Base-by-base conservation (phyloP, 495 filamentous ascomycete species). In the Aspergillus carlsbadensis region DNA sequence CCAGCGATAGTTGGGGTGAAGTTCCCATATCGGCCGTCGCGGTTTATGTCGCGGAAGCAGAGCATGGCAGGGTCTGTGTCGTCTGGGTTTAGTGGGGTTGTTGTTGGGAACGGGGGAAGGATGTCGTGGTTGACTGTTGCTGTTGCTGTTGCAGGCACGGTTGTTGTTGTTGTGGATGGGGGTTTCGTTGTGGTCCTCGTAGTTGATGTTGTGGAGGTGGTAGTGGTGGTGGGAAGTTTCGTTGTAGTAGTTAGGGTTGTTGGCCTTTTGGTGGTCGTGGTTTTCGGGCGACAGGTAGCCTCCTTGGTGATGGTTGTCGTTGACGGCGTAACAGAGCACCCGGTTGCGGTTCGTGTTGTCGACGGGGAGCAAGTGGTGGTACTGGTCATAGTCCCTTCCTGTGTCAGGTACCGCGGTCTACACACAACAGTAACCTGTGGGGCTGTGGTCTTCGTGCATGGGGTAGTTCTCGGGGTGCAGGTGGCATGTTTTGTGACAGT, bases 31-130 rank as follows among this genome's bases (percentile, higher is more conserved):
- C 31, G 46, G 31, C 21, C 5, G 13, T 49, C 29, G 10, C 18
- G 6, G 31, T 34, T 49, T n/a, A 33, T 29, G 29, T 35, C 46
- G 17, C 29, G n/a, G 46, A 49, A 49, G 46, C 46, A 49, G 46
- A 36, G 46, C 14, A 22, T 11, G 21, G 29, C 24, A n/a, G n/a
- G n/a, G n/a, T 26, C 44, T 33, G 4, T 35, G 15, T 4, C 20
- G 5, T 11, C 21, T 10, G 39, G 39, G 7, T 49, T 26, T 10
- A 17, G 11, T 11, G 46, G 15, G 6, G 14, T 26, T 49, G 10
- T n/a, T n/a, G n/a, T n/a, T n/a, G 46, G 46, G 24, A 49, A 20
- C 13, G 46, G 14, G 7, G 46, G 46, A 31, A 49, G 46, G 46
- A 49, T 49, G 22, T 15, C 46, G 22, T 49, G 29, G 11, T 36